A percentile compares a stretch with the other conserved stretches of the same genome.
Evolutionary conservation across 164 flowering plant genomes (phyloP).

Genomic region (Tetracentron sinense): DNA sequence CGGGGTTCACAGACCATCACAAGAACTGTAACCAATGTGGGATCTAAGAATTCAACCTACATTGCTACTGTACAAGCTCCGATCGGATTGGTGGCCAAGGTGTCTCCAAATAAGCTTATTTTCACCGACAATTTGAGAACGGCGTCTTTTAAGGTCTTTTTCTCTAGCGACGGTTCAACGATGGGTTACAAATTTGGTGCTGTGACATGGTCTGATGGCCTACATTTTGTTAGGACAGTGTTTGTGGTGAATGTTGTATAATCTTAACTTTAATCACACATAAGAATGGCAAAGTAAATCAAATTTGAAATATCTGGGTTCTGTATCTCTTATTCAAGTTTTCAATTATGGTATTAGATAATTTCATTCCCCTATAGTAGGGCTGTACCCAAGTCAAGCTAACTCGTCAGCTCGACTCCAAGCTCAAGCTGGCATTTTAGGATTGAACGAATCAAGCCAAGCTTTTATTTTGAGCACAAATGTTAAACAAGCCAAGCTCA

Average conservation of each 20-base stretch:
- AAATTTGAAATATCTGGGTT: too few relatives aligned
- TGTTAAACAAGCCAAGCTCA: too few relatives aligned
- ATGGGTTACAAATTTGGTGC: conserved; percentile 62
- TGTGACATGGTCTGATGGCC: conserved; percentile 58
- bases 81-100: conserved; percentile 39
- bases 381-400: too few relatives aligned
- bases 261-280: too few relatives aligned
- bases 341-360: too few relatives aligned
- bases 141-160: conserved; percentile 43
- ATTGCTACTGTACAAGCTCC: conserved; percentile 38
- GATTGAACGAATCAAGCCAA: too few relatives aligned
- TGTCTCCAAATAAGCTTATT: conserved; percentile 43
- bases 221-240: conserved; percentile 50
- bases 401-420: too few relatives aligned
- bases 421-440: too few relatives aligned
- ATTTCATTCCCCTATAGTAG: too few relatives aligned
- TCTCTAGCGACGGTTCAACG: conserved; percentile 37
- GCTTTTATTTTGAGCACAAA: too few relatives aligned
- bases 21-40: conserved; percentile 65
- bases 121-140: conserved; percentile 26
- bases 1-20: conserved; percentile 19
- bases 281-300: too few relatives aligned
- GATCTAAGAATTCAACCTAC: conserved; percentile 46
- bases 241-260: conserved; percentile 60
- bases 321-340: too few relatives aligned